A percentile compares a stretch with the other conserved stretches of the same genome.
These are phyloP conservation scores for Xylaria longipes DNA, from an alignment of 495 filamentous ascomycete genomes.

Conservation along the genomic window DNA sequence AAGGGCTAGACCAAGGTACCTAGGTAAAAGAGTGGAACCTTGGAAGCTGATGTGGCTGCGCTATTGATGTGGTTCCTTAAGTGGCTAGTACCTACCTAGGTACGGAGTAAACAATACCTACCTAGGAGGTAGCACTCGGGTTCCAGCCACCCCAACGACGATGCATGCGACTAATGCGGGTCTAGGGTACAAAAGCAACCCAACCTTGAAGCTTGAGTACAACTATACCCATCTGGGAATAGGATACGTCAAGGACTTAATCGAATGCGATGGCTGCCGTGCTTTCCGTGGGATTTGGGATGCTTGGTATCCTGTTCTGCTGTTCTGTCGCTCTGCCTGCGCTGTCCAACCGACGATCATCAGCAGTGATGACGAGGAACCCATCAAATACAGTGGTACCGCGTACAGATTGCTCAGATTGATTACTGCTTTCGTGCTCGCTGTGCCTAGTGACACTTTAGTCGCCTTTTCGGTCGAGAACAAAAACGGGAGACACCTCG, in stretches of 20 bases:
- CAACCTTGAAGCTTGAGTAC: no score
- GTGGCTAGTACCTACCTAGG: no score
- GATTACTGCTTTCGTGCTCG: neutral
- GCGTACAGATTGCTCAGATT: neutral
- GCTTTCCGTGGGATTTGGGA: neutral
- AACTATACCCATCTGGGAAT: neutral
- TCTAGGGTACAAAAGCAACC: no score
- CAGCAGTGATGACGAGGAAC: neutral
- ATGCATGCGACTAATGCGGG: no score
- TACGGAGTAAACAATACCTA: no score
- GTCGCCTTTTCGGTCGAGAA: neutral
- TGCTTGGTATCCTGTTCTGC: neutral
- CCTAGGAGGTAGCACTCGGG: no score
- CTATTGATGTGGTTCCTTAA: neutral
- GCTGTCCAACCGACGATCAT: conserved; percentile 12
- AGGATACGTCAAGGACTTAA: neutral
- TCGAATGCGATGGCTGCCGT: neutral
- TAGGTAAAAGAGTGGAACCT: neutral
- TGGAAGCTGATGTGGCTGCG: neutral
- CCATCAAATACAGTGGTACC: neutral
- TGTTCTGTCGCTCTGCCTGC: neutral
- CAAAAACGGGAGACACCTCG: neutral
- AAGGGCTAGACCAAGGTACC: neutral
- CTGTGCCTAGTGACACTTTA: neutral
- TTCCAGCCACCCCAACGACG: no score